Evolutionary conservation across 139 green algal species (phyloP), one percentile per base, ranked within the genome.

Genomic region (Zygnema circumcarinatum): DNA sequence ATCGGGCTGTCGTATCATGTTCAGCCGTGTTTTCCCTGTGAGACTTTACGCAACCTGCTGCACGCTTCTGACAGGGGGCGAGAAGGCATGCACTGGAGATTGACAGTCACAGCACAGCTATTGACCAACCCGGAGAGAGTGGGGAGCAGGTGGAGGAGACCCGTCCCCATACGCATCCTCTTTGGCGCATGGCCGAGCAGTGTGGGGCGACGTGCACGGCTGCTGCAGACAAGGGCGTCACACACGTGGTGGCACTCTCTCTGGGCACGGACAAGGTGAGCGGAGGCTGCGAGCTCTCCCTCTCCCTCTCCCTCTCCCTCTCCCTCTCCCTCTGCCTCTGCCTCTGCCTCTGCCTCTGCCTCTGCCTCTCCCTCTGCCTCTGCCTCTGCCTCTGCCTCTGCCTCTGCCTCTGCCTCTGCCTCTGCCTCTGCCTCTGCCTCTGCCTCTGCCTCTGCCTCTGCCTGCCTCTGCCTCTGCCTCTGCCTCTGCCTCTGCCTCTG

Each of bases 101-200:
- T n/a, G n/a, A n/a, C n/a, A n/a, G n/a, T n/a, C n/a, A n/a, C n/a
- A n/a, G n/a, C n/a, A n/a, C n/a, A n/a, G n/a, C n/a, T n/a, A n/a
- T n/a, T n/a, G n/a, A n/a, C n/a, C n/a, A n/a, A n/a, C n/a, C n/a
- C n/a, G n/a, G n/a, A n/a, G n/a, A n/a, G n/a, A n/a, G n/a, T n/a
- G n/a, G n/a, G n/a, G n/a, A n/a, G 2, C 84, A 89, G 84, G 76
- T 86, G 21, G 79, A 62, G 29, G 84, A 89, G 35, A 32, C 41
- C 0, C 74, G 40, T 54, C 79, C 84, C 21, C 84, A 88, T 33
- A 35, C n/a, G 0, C 94, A 98, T 76, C 92, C 90, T 3, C 83
- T 97, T 47, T 98, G 96, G 95, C 86, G 90, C 47, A 84, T 98
- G 42, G 95, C 95, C 0, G 81, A 92, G 80, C 35, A 93, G 88